phyloP scores from a whole-genome alignment of 768 basidiomycete species.

The Termitomyces bulborhizus region DNA sequence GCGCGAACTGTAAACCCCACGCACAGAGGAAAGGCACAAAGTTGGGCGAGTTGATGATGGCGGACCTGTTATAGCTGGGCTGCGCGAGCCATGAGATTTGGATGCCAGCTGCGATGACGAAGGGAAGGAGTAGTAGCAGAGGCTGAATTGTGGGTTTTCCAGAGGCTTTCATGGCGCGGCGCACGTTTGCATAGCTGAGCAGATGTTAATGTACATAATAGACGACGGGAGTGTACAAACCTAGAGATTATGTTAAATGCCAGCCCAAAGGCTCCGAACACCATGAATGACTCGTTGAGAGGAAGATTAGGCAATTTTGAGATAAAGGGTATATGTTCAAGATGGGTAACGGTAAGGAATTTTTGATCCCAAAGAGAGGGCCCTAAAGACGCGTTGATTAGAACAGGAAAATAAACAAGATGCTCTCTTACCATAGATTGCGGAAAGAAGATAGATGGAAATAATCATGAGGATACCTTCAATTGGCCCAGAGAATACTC shows the following conservation, averaged over 20 bases:
- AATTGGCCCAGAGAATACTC: conserved; percentile 90
- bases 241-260: conserved; percentile 76
- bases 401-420: not conserved
- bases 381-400: conserved; percentile 32
- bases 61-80: conserved; percentile 51
- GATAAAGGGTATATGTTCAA: conserved; percentile 47
- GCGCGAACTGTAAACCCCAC: conserved; percentile 91
- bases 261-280: conserved; percentile 63
- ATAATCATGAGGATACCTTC: conserved; percentile 92
- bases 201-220: not conserved
- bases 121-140: conserved; percentile 74
- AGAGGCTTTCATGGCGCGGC: conserved; percentile 36
- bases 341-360: conserved; percentile 50
- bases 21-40: conserved; percentile 87
- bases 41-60: conserved; percentile 68
- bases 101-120: conserved; percentile 59
- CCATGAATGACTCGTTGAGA: conserved; percentile 86
- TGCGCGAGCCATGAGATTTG: conserved; percentile 80
- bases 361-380: conserved; percentile 77
- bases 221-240: conserved; percentile 24
- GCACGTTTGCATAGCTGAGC: conserved; percentile 75
- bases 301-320: conserved; percentile 57
- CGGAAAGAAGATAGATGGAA: conserved; percentile 70
- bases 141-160: conserved; percentile 45
- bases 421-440: conserved; percentile 54